These are phyloP conservation scores for Didymella arachidicola DNA, from an alignment of 2,329 filamentous ascomycete genomes.

Conservation along the genomic window DNA sequence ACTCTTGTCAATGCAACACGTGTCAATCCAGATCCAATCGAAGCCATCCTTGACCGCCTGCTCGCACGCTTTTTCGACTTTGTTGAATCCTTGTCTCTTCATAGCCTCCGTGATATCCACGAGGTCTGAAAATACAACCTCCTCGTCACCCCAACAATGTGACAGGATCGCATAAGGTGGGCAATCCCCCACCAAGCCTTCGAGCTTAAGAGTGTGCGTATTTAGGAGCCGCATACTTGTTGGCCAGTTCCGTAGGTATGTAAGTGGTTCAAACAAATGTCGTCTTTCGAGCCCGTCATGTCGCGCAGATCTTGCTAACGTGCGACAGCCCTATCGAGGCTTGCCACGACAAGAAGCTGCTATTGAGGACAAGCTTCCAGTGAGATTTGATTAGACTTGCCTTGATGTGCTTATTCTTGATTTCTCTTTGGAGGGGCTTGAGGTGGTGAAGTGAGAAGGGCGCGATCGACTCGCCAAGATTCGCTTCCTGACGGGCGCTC, in stretches of 20 bases:
- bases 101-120: conserved; percentile 13
- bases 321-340: too few species aligned
- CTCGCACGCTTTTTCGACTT: conserved; percentile 25
- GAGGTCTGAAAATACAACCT: conserved; percentile 27
- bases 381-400: too few species aligned
- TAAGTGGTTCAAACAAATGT: too few species aligned
- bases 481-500: conserved; percentile 9
- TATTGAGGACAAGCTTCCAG: too few species aligned
- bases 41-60: conserved; percentile 18
- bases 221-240: conserved; percentile 22
- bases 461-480: conserved; percentile 9
- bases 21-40: conserved; percentile 27
- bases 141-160: conserved; percentile 28
- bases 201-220: conserved; percentile 10
- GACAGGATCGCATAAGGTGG: conserved; percentile 31
- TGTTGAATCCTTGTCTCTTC: conserved; percentile 24
- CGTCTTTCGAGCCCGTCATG: too few species aligned
- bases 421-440: too few species aligned
- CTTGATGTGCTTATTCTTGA: too few species aligned
- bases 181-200: conserved; percentile 16
- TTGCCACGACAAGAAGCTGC: too few species aligned
- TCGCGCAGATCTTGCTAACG: too few species aligned
- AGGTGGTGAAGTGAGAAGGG: background rate
- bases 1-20: conserved; percentile 35
- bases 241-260: too few species aligned